phyloP scores from a whole-genome alignment of 495 filamentous ascomycete genomes.

The Aspergillus ellipticus region DNA sequence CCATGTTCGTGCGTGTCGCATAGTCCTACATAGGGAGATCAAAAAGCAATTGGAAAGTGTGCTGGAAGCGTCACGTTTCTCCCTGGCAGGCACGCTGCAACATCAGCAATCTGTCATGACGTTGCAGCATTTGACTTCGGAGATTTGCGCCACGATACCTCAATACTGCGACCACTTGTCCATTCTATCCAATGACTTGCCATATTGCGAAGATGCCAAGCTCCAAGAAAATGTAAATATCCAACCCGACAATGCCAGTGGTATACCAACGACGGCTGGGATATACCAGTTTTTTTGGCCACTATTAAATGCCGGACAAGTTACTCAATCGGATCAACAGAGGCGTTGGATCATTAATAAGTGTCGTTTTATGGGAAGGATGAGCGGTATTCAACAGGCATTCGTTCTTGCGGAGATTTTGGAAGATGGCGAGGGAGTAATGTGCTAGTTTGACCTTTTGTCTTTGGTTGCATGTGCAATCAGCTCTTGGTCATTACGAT shows the following conservation, averaged over 20 bases:
- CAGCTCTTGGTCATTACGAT: too few relatives aligned
- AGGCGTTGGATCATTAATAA: conserved; percentile 3
- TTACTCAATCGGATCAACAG: background rate
- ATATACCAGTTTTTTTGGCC: conserved; percentile 5
- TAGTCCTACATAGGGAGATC: conserved; percentile 4
- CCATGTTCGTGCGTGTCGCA: background rate
- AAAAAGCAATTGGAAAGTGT: background rate
- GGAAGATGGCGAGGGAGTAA: background rate
- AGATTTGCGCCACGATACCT: conserved; percentile 1
- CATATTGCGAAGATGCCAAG: background rate
- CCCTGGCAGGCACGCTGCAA: background rate
- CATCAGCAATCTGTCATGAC: background rate
- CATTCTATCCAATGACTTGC: background rate
- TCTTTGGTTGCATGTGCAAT: too few relatives aligned
- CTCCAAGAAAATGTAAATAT: background rate
- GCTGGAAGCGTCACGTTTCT: background rate
- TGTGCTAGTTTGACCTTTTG: background rate
- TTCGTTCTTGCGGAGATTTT: background rate
- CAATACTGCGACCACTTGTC: background rate
- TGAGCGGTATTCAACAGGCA: background rate
- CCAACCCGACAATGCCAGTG: background rate
- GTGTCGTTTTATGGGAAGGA: background rate
- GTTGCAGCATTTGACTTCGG: background rate
- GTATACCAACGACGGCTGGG: background rate
- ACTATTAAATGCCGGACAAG: background rate